Evolutionary conservation across 2,329 filamentous ascomycete species (phyloP).

Genomic region (Ceratocystis destructans): DNA sequence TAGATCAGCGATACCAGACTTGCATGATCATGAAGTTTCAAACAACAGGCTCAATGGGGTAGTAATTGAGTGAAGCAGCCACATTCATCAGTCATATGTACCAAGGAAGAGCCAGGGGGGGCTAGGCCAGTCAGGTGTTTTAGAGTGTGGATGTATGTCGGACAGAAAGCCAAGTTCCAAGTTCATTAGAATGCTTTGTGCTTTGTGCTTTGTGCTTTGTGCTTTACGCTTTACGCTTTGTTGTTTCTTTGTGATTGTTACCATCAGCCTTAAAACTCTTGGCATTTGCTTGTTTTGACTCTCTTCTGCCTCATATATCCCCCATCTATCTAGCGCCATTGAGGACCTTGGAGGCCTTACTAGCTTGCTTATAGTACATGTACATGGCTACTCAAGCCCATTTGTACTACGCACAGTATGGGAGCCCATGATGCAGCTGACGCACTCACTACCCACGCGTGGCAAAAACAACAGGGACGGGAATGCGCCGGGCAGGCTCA

Average conservation of each 20-base stretch:
- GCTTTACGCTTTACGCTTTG: not conserved
- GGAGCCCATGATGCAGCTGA: not conserved
- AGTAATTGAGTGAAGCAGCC: not conserved
- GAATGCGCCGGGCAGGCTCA: not conserved
- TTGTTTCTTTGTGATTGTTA: not conserved
- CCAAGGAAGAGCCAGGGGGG: not conserved
- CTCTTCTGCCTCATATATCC: not conserved
- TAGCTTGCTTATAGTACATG: too few relatives aligned
- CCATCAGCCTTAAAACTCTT: slow-evolving; percentile 3
- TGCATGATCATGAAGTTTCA: slow-evolving; percentile 8
- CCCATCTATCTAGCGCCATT: not conserved
- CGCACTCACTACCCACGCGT: not conserved
- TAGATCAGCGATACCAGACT: not conserved
- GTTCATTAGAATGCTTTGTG: not conserved
- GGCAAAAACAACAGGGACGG: not conserved
- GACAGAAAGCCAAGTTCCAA: not conserved
- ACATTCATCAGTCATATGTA: not conserved
- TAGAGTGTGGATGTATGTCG: too few relatives aligned
- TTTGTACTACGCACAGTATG: not conserved
- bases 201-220: not conserved
- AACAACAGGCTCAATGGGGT: not conserved
- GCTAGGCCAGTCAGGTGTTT: not conserved
- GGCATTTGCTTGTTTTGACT: not conserved
- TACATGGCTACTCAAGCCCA: not conserved
- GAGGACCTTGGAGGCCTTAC: not conserved